phyloP scores from a whole-genome alignment of 352 stramenopile genomes.

The Phytophthora tentaculata region DNA sequence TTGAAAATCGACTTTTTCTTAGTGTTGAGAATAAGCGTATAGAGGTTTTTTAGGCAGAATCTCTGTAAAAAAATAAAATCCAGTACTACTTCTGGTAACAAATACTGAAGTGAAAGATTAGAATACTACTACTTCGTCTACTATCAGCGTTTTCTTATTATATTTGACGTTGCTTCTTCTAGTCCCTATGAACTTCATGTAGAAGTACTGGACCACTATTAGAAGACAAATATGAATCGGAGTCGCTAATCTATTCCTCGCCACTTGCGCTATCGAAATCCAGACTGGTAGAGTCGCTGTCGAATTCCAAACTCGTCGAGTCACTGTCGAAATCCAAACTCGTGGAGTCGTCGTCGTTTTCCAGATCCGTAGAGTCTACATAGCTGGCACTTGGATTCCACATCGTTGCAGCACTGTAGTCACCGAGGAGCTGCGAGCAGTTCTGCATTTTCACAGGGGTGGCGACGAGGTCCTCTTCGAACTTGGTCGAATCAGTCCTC shows the following conservation, averaged over 20 bases:
- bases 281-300: neutral
- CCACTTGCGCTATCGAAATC: neutral
- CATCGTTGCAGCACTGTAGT: constrained; percentile 21
- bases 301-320: neutral
- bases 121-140: too few relatives aligned
- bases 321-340: too few relatives aligned
- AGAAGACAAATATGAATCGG: neutral
- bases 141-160: neutral
- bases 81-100: too few relatives aligned
- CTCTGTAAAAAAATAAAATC: too few relatives aligned
- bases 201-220: neutral
- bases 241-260: neutral
- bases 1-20: too few relatives aligned
- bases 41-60: too few relatives aligned
- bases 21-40: too few relatives aligned
- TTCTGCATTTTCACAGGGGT: constrained; percentile 28
- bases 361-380: neutral
- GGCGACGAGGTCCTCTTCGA: constrained; percentile 18
- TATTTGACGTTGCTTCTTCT: neutral
- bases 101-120: too few relatives aligned
- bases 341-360: neutral
- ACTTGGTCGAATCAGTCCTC: constrained; percentile 7
- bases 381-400: constrained; percentile 15
- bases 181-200: too few relatives aligned
- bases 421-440: constrained; percentile 22